Conservation (phyloP, 441 rosid genomes). For the Erodium moschatum region DNA sequence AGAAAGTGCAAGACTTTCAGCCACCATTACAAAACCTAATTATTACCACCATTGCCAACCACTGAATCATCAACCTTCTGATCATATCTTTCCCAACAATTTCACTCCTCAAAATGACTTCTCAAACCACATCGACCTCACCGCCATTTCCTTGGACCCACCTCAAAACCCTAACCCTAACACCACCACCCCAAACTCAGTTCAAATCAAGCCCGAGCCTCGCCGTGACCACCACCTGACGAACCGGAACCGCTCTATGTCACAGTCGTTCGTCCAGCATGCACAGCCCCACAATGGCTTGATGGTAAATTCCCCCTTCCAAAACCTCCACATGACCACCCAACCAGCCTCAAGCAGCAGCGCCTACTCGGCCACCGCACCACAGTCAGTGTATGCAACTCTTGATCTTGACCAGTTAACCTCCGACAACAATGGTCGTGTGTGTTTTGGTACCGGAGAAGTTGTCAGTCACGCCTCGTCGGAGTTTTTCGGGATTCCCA, state of each 20-base stretch:
- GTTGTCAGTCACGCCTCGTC: background rate
- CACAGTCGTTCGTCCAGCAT: background rate
- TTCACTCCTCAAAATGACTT: background rate
- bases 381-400: background rate
- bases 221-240: no score
- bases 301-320: background rate
- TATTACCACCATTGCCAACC: no score
- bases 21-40: background rate
- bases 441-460: background rate
- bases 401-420: background rate
- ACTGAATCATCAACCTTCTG: no score
- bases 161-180: slow-evolving; percentile 8
- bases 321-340: background rate
- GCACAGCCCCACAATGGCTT: background rate
- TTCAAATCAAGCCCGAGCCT: background rate
- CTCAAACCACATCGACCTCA: background rate
- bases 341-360: background rate
- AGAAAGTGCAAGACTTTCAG: slow-evolving; percentile 9
- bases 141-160: background rate
- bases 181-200: background rate
- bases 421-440: background rate
- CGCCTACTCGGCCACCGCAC: background rate
- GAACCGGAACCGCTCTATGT: background rate
- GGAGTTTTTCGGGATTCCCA: background rate
- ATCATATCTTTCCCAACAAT: background rate